Base-by-base conservation (phyloP, 805 yeast species). In the Limtongia smithiae region DNA sequence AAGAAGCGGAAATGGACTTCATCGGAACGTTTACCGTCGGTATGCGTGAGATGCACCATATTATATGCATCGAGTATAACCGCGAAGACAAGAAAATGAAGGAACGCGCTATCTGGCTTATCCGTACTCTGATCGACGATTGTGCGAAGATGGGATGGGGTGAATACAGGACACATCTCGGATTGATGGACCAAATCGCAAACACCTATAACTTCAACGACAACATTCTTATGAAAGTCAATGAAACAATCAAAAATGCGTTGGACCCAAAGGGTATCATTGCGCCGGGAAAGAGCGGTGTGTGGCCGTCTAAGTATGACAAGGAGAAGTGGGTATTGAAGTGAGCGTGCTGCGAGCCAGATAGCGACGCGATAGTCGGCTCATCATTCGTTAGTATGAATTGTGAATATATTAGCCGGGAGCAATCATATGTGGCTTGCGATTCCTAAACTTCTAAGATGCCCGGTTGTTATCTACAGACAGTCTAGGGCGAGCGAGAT, bases 41-140 rank as follows among this genome's bases (percentile, higher is more conserved):
- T 15, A 44, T 44, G 48, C 48, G 48, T 22, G 48, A 44, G 24
- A 44, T 44, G 48, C 48, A 44, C 30, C 48, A 44, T 30, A 44
- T 44, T 25, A 21, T 37, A 12, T 27, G 37, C 20, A 32, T 44
- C 27, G 24, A 32, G 12, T 44, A 37, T 15, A 32, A 41, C 9
- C 42, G 48, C 25, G 40, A 40, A 12, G 24, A 44, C 22, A 27
- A 25, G n/a, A 27, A 32, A 14, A 9, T 11, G 30, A 31, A 20
- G 22, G n/a, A 37, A 4, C 32, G 34, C 12, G 48, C 39, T 6
- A 22, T 44, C 12, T 25, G 39, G 39, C 21, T 39, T 4, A 39
- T 44, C 33, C 37, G 48, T 6, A 38, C 37, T 4, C 27, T 44
- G 17, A 37, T 44, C 12, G 43, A 38, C 43, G 43, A 38, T 18